Evolutionary conservation across 805 yeast genomes (phyloP).

Genomic region (Clavispora santaluciae): DNA sequence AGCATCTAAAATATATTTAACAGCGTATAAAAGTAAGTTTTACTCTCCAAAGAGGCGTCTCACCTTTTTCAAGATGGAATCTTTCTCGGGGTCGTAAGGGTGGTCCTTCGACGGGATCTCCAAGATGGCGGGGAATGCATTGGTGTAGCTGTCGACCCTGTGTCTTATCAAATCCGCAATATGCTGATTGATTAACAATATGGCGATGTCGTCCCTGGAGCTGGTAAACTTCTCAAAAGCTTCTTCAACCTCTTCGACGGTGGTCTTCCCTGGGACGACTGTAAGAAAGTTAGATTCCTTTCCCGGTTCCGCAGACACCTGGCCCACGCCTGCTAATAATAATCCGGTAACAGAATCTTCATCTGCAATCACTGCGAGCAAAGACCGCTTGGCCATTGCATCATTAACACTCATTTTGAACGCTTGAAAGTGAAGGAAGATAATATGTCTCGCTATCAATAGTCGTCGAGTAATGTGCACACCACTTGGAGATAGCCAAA

Average conservation of each 20-base stretch:
- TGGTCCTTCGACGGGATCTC: constrained; percentile 98
- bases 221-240: constrained; percentile 73
- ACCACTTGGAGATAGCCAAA: neutral
- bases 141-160: constrained; percentile 75
- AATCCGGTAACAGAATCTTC: constrained; percentile 97
- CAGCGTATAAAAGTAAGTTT: neutral
- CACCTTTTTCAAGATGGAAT: constrained; percentile 88
- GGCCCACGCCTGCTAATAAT: constrained; percentile 93
- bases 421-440: neutral
- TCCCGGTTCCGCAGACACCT: constrained; percentile 57
- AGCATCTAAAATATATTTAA: neutral
- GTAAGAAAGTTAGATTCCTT: constrained; percentile 79
- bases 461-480: neutral
- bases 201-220: constrained; percentile 83
- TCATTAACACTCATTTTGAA: constrained; percentile 25
- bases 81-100: constrained; percentile 98
- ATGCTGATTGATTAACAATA: constrained; percentile 88
- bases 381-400: constrained; percentile 62
- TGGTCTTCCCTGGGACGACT: constrained; percentile 69
- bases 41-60: constrained; percentile 93
- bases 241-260: constrained; percentile 66
- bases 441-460: neutral
- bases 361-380: constrained; percentile 93
- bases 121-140: constrained; percentile 92
- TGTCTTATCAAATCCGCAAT: constrained; percentile 85